Percentiles rank a stretch among this genome's conserved stretches.
Evolutionary conservation across 345 rosid genomes (phyloP).

Genomic region (Brassica juncea): DNA sequence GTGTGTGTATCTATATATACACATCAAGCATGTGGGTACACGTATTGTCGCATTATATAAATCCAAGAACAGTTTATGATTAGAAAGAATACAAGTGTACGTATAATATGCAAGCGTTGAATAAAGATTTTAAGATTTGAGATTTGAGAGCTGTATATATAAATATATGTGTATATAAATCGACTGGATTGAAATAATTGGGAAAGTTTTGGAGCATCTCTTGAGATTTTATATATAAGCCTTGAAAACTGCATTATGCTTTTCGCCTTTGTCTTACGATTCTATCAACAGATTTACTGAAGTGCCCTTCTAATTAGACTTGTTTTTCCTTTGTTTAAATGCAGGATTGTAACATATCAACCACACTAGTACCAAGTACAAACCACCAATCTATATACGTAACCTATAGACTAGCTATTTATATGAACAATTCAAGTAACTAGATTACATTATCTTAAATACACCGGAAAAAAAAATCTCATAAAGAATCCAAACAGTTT

Average conservation of each 20-base stretch:
- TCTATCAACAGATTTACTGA: conserved; percentile 8
- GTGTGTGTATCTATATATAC: conserved; percentile 24
- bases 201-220: conserved; percentile 3
- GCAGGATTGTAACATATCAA: not conserved
- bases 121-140: conserved; percentile 17
- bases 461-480: not conserved
- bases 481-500: not conserved
- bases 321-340: not conserved
- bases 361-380: not conserved
- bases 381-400: not conserved
- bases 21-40: conserved; percentile 33
- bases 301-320: conserved; percentile 12
- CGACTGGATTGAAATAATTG: conserved; percentile 16
- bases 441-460: not conserved
- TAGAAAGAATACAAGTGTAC: conserved; percentile 3
- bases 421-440: not conserved
- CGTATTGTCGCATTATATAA: conserved; percentile 17
- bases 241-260: not conserved
- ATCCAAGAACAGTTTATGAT: conserved; percentile 9
- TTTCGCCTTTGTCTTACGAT: conserved; percentile 25
- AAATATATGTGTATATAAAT: not conserved
- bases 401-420: not conserved
- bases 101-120: conserved; percentile 9
- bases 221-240: conserved; percentile 11
- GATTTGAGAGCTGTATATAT: conserved; percentile 9